Conservation (phyloP, 768 basidiomycete species). For the Lactarius vividus region DNA sequence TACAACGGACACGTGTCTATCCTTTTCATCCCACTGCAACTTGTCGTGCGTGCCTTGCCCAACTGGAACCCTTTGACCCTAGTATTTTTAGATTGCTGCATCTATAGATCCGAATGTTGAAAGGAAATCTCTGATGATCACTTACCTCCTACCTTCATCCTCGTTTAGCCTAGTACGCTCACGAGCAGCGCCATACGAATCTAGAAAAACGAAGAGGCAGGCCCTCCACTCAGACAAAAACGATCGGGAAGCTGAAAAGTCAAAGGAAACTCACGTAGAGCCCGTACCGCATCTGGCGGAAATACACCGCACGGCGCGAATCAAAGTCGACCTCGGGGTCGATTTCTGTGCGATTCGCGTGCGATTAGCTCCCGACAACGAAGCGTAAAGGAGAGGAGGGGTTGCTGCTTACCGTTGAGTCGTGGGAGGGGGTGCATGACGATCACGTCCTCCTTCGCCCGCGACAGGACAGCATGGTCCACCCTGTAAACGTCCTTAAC, state of each 20-base stretch:
- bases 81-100: background rate
- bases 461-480: slow-evolving; percentile 88
- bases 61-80: slow-evolving; percentile 1
- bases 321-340: slow-evolving; percentile 99
- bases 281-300: slow-evolving; percentile 98
- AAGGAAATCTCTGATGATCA: background rate
- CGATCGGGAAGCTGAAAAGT: background rate
- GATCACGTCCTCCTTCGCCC: slow-evolving; percentile 96
- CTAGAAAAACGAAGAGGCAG: slow-evolving; percentile 31
- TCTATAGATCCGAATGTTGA: background rate
- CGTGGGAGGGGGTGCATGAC: slow-evolving; percentile 99
- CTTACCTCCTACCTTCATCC: background rate
- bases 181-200: slow-evolving; percentile 54
- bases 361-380: slow-evolving; percentile 9
- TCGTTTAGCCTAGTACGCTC: slow-evolving; percentile 36
- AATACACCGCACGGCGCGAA: slow-evolving; percentile 89
- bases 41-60: background rate
- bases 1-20: background rate
- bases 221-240: background rate
- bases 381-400: background rate
- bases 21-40: background rate
- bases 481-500: slow-evolving; percentile 93
- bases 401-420: slow-evolving; percentile 62
- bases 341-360: slow-evolving; percentile 70
- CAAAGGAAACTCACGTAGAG: slow-evolving; percentile 73